Base-by-base conservation (phyloP, 2,329 filamentous ascomycete genomes). In the Colletotrichum higginsianum region DNA sequence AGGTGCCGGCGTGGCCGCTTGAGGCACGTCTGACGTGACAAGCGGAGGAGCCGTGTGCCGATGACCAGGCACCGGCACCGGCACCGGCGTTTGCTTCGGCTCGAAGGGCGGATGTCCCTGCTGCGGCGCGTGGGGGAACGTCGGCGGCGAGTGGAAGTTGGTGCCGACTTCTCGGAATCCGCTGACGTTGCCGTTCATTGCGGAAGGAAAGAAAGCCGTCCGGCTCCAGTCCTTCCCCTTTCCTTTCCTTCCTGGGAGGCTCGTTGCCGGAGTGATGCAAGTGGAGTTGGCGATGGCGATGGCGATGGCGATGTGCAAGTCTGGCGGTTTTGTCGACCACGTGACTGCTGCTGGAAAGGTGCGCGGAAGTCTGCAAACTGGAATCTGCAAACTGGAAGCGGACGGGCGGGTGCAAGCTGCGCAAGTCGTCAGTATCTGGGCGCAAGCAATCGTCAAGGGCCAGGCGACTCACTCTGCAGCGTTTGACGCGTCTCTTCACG, bases 401-500 rank as follows among this genome's bases (percentile, higher is more conserved):
- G 18, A n/a, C 35, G n/a, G n/a, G 30, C 47, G n/a, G 38, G 26
- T 42, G 60, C 35, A 9, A 62, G 15, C 30, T 40, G 11, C 18
- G 9, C 2, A 11, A 35, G 6, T 15, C 12, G 50, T 42, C 11
- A 21, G n/a, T 5, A 13, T 2, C 26, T 0, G 8, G 3, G 4
- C 50, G 49, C 21, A 50, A 26, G 0, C 16, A 16, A 1, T 2
- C 2, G 40, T 3, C 12, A 4, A 11, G 21, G 7, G 5, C 11
- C 15, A 6, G 21, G 3, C 5, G 2, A 7, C 16, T 38, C 7
- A 57, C 35, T 7, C 15, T 47, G 12, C 67, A 57, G 56, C 44
- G 12, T 6, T 49, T 52, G 38, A 67, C 67, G 26, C 67, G 67
- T 30, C 40, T 40, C 11, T 23, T 61, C 16, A 13, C 23, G 47